Conservation (phyloP, 2,329 filamentous ascomycete species). For the Aureobasidium namibiae region DNA sequence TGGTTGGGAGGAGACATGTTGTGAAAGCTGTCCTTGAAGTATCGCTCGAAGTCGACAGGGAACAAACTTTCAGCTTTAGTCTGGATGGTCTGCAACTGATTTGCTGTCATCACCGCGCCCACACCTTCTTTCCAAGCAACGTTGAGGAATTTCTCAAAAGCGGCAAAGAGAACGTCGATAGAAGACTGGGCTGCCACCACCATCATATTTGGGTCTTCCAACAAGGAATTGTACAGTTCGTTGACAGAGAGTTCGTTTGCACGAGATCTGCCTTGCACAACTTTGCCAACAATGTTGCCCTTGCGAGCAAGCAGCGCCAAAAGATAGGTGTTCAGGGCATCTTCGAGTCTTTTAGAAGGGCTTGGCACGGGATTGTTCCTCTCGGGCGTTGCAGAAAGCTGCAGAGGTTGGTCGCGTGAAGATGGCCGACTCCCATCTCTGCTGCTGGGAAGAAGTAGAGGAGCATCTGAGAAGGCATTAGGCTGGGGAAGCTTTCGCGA, state of each 20-base stretch:
- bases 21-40: slow-evolving; percentile 45
- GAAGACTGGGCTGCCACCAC: slow-evolving; percentile 67
- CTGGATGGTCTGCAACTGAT: slow-evolving; percentile 67
- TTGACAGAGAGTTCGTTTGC: slow-evolving; percentile 78
- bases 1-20: slow-evolving; percentile 52
- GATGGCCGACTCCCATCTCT: slow-evolving; percentile 27
- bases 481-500: slow-evolving; percentile 20
- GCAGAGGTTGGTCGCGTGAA: slow-evolving; percentile 21
- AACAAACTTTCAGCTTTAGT: slow-evolving; percentile 53
- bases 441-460: slow-evolving; percentile 29
- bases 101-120: slow-evolving; percentile 69
- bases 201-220: slow-evolving; percentile 73
- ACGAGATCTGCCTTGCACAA: slow-evolving; percentile 58
- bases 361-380: slow-evolving; percentile 30
- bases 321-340: slow-evolving; percentile 76
- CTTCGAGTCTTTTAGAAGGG: slow-evolving; percentile 66
- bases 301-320: slow-evolving; percentile 76
- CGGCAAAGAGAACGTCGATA: slow-evolving; percentile 78
- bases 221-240: slow-evolving; percentile 79
- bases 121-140: slow-evolving; percentile 85
- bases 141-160: slow-evolving; percentile 87
- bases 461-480: slow-evolving; percentile 22
- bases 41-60: slow-evolving; percentile 60
- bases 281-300: slow-evolving; percentile 74
- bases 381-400: neutral